Evolutionary conservation across 768 basidiomycete genomes (phyloP).

Genomic region (Lactarius indigo): DNA sequence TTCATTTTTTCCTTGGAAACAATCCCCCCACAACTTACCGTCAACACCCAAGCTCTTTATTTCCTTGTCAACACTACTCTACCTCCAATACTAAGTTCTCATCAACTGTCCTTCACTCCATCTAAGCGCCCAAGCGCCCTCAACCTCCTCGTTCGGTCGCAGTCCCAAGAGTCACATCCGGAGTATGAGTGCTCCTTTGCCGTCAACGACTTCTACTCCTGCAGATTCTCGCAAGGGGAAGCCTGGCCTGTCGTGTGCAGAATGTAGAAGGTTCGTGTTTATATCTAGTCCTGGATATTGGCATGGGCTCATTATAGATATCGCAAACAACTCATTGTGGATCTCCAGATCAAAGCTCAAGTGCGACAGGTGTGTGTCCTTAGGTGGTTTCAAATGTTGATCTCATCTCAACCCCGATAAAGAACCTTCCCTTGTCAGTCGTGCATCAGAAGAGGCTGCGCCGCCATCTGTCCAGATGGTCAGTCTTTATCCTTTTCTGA

Average conservation of each 20-base stretch:
- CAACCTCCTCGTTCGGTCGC: neutral
- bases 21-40: neutral
- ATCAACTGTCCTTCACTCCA: neutral
- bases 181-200: constrained; percentile 17
- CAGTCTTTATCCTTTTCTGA: constrained; percentile 6
- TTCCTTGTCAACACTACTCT: neutral
- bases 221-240: constrained; percentile 30
- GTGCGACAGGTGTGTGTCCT: constrained; percentile 42
- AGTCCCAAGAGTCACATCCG: neutral
- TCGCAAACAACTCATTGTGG: neutral
- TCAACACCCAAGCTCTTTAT: neutral
- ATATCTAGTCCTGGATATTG: neutral
- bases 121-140: neutral
- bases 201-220: constrained; percentile 1
- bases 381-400: neutral
- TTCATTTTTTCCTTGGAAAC: neutral
- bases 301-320: neutral
- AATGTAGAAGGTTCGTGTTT: constrained; percentile 44
- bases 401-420: constrained; percentile 1
- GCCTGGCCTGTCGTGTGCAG: constrained; percentile 47
- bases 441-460: constrained; percentile 51
- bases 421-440: constrained; percentile 54
- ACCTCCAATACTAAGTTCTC: neutral
- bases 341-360: constrained; percentile 48
- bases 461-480: constrained; percentile 52